Conservation (phyloP, 2,329 filamentous ascomycete genomes). For the Helotiales sp. region DNA sequence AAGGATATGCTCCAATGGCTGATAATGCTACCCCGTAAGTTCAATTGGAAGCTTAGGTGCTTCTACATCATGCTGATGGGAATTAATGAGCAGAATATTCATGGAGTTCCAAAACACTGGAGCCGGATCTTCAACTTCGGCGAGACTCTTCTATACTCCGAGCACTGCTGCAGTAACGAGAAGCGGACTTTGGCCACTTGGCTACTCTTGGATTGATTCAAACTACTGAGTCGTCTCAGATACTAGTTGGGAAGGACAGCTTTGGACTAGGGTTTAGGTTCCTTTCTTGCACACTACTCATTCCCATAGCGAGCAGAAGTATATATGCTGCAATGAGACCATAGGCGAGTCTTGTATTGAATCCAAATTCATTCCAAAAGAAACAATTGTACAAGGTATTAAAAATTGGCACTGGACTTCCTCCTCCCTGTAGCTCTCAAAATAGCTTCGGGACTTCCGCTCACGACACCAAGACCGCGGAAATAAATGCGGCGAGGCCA, state of each 20-base stretch:
- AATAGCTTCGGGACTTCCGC: neutral
- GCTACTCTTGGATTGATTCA: neutral
- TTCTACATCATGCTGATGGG: neutral
- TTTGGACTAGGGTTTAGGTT: too few species aligned
- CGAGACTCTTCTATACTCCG: slow-evolving; percentile 13
- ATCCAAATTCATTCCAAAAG: too few species aligned
- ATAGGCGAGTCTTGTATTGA: too few species aligned
- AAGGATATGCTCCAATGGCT: neutral
- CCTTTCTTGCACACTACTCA: too few species aligned
- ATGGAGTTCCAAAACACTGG: slow-evolving; percentile 2
- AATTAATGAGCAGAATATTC: neutral
- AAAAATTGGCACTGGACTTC: too few species aligned
- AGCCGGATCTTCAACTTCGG: slow-evolving; percentile 2
- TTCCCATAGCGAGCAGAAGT: too few species aligned
- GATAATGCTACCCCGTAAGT: neutral
- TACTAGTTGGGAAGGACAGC: neutral
- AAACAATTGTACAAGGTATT: too few species aligned
- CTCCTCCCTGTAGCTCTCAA: neutral
- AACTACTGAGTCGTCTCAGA: neutral
- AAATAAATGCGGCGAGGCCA: neutral
- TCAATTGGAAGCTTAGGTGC: neutral
- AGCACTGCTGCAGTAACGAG: slow-evolving; percentile 3
- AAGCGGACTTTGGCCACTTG: neutral
- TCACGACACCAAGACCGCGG: neutral
- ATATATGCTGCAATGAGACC: too few species aligned